Evolutionary conservation across 164 flowering plant species (phyloP).

Genomic region (Macadamia integrifolia): DNA sequence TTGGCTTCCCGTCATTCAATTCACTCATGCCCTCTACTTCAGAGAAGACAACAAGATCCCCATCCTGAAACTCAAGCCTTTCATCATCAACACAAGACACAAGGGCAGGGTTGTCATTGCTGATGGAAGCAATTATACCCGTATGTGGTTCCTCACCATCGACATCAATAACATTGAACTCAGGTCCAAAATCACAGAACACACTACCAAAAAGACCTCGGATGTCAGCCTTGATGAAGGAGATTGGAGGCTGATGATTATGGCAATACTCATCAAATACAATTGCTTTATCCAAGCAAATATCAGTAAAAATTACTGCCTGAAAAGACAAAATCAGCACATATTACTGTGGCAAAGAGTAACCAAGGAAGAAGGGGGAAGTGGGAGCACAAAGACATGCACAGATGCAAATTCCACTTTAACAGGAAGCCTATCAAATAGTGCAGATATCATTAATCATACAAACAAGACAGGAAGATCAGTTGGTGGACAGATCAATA

Average conservation of each 20-base stretch:
- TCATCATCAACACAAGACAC: conserved; percentile 87
- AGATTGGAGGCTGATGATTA: conserved; percentile 65
- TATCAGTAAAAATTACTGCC: conserved; percentile 82
- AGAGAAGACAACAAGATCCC: conserved; percentile 81
- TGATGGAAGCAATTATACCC: conserved; percentile 82
- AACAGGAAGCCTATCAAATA: no score
- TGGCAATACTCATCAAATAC: conserved; percentile 79
- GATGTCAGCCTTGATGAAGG: conserved; percentile 77
- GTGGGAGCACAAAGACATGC: no score
- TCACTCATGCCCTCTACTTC: conserved; percentile 84
- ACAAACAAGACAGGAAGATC: no score
- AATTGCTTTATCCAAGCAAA: conserved; percentile 53
- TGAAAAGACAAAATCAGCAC: conserved; percentile 27
- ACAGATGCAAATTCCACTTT: no score
- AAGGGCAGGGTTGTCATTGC: conserved; percentile 76
- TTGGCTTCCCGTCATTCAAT: conserved; percentile 78
- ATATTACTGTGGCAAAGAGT: no score
- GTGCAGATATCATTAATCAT: no score
- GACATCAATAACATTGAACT: conserved; percentile 69
- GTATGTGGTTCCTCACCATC: conserved; percentile 87
- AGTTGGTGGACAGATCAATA: no score
- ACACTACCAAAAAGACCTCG: conserved; percentile 82
- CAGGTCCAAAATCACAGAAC: conserved; percentile 85
- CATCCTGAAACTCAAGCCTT: conserved; percentile 86
- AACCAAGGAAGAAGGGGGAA: no score